phyloP scores from a whole-genome alignment of 2,329 filamentous ascomycete species.

The Colletotrichum sp. region DNA sequence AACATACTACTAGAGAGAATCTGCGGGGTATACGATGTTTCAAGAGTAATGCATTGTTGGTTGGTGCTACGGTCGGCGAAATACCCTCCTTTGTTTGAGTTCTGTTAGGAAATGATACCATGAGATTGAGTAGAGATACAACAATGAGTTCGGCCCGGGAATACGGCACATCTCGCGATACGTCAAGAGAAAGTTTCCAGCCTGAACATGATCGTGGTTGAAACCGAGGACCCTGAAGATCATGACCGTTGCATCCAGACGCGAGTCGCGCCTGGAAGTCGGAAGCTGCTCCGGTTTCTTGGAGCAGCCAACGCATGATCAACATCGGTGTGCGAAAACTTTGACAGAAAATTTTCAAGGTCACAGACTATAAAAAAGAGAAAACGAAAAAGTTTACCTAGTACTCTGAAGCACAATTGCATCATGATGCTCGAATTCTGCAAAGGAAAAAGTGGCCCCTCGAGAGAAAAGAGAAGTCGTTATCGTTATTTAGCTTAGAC shows the following conservation, averaged over 20 bases:
- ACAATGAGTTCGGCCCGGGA: no score
- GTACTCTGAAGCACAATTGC: neutral
- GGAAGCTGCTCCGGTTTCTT: neutral
- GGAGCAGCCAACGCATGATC: neutral
- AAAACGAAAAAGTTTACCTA: neutral
- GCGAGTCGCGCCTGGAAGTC: neutral
- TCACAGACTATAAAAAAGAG: neutral
- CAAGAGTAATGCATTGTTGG: neutral
- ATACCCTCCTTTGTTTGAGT: neutral
- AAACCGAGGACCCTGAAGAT: neutral
- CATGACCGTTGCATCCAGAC: neutral
- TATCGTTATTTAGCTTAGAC: neutral
- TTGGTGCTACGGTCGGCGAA: neutral
- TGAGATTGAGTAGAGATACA: neutral
- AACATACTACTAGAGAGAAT: neutral
- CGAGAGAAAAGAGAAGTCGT: neutral
- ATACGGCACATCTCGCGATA: no score
- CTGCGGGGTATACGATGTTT: accelerated
- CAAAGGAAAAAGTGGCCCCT: neutral
- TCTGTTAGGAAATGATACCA: neutral
- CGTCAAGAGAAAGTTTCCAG: no score
- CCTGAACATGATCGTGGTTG: neutral
- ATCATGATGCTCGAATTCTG: neutral
- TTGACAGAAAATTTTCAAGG: neutral
- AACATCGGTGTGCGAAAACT: neutral